A percentile compares a stretch with the other conserved stretches of the same genome.
These are phyloP conservation scores for Taxillus chinensis DNA, from an alignment of 164 flowering plant genomes.

Conservation along the genomic window DNA sequence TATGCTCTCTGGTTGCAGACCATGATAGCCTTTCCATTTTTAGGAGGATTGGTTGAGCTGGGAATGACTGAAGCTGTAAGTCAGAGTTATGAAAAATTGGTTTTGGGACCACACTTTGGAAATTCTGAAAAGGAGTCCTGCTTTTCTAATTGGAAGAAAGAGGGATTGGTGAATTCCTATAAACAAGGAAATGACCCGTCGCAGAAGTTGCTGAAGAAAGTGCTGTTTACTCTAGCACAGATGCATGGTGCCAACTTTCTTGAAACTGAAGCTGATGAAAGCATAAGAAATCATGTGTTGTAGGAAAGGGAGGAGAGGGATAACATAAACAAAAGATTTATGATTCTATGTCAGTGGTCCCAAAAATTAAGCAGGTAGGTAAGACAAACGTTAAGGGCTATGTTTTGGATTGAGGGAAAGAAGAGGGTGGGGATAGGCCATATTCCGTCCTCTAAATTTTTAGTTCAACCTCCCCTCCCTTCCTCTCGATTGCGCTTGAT, in stretches of 20 bases:
- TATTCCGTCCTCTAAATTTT: no score
- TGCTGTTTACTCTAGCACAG: background rate
- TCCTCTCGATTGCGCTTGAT: no score
- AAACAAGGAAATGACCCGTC: background rate
- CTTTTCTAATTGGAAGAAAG: background rate
- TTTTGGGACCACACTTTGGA: background rate
- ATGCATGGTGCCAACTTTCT: background rate
- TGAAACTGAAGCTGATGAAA: background rate
- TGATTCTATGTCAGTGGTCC: background rate
- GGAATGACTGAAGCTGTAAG: slow-evolving; percentile 1
- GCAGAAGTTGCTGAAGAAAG: background rate
- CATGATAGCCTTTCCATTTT: background rate
- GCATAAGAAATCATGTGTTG: background rate
- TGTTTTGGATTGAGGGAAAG: no score
- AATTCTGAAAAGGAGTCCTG: background rate
- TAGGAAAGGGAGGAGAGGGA: background rate
- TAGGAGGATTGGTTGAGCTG: background rate
- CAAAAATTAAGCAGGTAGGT: background rate
- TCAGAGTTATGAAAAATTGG: background rate
- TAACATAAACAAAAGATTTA: background rate
- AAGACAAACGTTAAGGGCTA: background rate
- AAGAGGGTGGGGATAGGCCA: no score
- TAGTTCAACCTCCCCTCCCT: no score
- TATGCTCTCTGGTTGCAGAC: background rate
- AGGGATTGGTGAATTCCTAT: background rate